Percentiles rank a stretch among this genome's conserved stretches.
Conservation (phyloP, 2,329 filamentous ascomycete species). For the Fusarium luffae region DNA sequence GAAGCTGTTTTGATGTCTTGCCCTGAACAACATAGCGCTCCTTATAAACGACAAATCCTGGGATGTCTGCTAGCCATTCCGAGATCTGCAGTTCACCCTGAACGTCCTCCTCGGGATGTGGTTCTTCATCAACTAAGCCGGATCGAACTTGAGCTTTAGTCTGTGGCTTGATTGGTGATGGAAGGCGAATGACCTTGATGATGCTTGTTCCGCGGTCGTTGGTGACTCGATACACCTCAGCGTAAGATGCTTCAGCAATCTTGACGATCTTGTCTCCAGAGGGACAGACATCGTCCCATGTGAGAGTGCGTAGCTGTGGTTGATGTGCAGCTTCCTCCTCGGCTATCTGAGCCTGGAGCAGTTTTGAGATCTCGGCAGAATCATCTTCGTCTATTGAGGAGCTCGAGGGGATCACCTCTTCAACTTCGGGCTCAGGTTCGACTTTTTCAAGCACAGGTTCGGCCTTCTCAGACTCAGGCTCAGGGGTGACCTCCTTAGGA, state of each 20-base stretch:
- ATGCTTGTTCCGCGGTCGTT: slow-evolving; percentile 71
- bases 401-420: slow-evolving; percentile 7
- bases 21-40: slow-evolving; percentile 70
- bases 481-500: neutral
- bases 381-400: slow-evolving; percentile 6
- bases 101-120: slow-evolving; percentile 65
- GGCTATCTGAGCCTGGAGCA: slow-evolving; percentile 18
- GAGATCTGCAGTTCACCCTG: slow-evolving; percentile 71
- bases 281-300: slow-evolving; percentile 69
- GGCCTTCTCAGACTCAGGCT: neutral
- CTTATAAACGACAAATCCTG: slow-evolving; percentile 74
- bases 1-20: slow-evolving; percentile 62
- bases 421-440: neutral
- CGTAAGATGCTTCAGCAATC: slow-evolving; percentile 74
- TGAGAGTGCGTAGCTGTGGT: slow-evolving; percentile 56
- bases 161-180: slow-evolving; percentile 67
- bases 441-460: slow-evolving; percentile 7
- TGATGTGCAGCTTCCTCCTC: slow-evolving; percentile 41
- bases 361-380: neutral
- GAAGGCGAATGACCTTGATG: slow-evolving; percentile 71
- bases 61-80: slow-evolving; percentile 71
- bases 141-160: slow-evolving; percentile 66
- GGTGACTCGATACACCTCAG: slow-evolving; percentile 72
- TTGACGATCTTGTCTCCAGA: slow-evolving; percentile 66
- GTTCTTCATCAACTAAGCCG: slow-evolving; percentile 68